A percentile compares a stretch with the other conserved stretches of the same genome.
phyloP scores from a whole-genome alignment of 2,329 filamentous ascomycete species.

The Aspergillus sp. region DNA sequence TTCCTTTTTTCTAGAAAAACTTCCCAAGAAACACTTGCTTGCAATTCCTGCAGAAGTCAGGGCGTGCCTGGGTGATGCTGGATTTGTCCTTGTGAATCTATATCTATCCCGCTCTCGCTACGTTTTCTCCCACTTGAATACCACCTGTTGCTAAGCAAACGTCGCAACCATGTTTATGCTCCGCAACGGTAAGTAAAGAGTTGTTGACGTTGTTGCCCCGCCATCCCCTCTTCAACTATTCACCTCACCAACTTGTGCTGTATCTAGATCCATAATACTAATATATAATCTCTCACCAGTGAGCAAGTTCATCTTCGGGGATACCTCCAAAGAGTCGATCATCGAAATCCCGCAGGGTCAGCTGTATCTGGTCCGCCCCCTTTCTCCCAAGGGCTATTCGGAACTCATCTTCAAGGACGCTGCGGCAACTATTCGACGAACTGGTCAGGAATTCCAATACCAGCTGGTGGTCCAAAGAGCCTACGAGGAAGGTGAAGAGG shows the following conservation, averaged over 20 bases:
- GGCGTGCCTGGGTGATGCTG: not conserved
- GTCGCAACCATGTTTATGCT: slow-evolving; percentile 50
- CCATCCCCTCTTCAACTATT: slow-evolving; percentile 16
- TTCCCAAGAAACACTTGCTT: not conserved
- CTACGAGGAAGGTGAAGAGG: slow-evolving; percentile 95
- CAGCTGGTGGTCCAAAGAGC: slow-evolving; percentile 93
- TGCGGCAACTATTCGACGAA: slow-evolving; percentile 82
- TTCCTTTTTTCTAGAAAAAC: slow-evolving; percentile 4
- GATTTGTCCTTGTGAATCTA: not conserved
- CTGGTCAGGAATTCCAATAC: slow-evolving; percentile 92
- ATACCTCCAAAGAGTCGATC: slow-evolving; percentile 82
- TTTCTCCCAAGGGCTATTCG: slow-evolving; percentile 94
- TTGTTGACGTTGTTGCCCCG: slow-evolving; percentile 16
- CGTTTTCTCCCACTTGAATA: not conserved
- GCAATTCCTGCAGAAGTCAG: not conserved
- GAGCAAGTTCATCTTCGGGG: slow-evolving; percentile 85
- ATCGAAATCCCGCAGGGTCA: slow-evolving; percentile 94
- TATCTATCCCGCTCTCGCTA: not conserved
- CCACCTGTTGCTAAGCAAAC: slow-evolving; percentile 15
- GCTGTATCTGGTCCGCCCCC: slow-evolving; percentile 90
- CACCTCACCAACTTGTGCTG: slow-evolving; percentile 11
- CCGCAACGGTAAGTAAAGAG: slow-evolving; percentile 44
- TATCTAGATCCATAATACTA: not conserved
- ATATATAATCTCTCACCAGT: slow-evolving; percentile 45
- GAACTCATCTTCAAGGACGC: slow-evolving; percentile 99